These are phyloP conservation scores for Puya raimondii DNA, from an alignment of 176 grass and related monocot species.

Conservation along the genomic window DNA sequence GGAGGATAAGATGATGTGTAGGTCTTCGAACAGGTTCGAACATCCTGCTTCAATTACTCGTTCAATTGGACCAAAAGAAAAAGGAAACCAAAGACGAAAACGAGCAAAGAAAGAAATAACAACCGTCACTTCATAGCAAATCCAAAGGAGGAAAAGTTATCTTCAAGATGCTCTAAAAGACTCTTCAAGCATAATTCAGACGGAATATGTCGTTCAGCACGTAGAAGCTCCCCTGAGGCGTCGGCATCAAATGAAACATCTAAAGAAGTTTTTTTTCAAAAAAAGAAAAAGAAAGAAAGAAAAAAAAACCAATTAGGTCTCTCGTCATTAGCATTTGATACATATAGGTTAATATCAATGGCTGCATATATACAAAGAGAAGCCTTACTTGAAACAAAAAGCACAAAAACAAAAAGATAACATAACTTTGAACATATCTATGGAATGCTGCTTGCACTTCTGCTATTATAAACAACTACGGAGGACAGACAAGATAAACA, in stretches of 20 bases:
- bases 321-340: neutral
- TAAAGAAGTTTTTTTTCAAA: slow-evolving; percentile 17
- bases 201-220: slow-evolving; percentile 73
- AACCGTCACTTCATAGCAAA: neutral
- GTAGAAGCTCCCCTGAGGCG: slow-evolving; percentile 27
- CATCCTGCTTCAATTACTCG: neutral
- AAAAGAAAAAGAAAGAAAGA: neutral
- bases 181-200: slow-evolving; percentile 53
- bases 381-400: too few species aligned
- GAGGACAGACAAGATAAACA: too few species aligned
- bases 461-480: too few species aligned
- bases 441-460: too few species aligned
- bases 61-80: neutral
- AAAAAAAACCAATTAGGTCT: slow-evolving; percentile 5
- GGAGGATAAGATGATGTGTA: neutral
- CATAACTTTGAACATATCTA: too few species aligned
- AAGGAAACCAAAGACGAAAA: neutral
- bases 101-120: neutral
- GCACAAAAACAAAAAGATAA: too few species aligned
- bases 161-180: neutral
- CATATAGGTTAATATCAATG: too few species aligned
- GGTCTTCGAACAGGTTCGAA: neutral
- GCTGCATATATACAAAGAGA: too few species aligned
- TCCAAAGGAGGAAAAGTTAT: neutral
- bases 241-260: slow-evolving; percentile 59